A percentile compares a stretch with the other conserved stretches of the same genome.
phyloP scores from a whole-genome alignment of 495 filamentous ascomycete genomes.

The Aspergillus carlsbadensis region DNA sequence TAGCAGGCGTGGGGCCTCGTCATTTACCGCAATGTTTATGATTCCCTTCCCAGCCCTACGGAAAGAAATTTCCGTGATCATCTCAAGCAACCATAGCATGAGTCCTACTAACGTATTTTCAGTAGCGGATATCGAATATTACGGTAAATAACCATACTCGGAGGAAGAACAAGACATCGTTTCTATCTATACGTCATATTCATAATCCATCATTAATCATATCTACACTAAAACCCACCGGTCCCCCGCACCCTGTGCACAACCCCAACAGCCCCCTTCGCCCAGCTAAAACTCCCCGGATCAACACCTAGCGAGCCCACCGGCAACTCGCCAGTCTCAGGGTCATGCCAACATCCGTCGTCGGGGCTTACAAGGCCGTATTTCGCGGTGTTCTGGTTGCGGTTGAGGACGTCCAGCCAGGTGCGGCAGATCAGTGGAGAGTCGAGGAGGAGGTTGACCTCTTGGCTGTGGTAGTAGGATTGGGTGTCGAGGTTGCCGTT shows the following conservation, averaged over 20 bases:
- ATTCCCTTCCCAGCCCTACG: too few relatives aligned
- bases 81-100: too few relatives aligned
- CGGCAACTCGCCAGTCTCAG: constrained; percentile 49
- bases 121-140: too few relatives aligned
- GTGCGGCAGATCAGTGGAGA: constrained; percentile 53
- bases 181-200: too few relatives aligned
- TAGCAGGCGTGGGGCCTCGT: too few relatives aligned
- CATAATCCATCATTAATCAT: too few relatives aligned
- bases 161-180: too few relatives aligned
- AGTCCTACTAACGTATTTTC: too few relatives aligned
- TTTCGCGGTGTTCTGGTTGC: constrained; percentile 68
- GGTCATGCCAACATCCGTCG: constrained; percentile 56
- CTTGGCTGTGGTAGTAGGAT: constrained; percentile 73
- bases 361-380: constrained; percentile 57
- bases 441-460: constrained; percentile 74
- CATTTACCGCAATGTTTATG: too few relatives aligned
- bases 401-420: constrained; percentile 61
- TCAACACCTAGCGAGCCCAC: constrained; percentile 59
- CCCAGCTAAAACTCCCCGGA: constrained; percentile 59
- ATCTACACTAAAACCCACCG: constrained; percentile 39
- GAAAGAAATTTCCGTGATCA: too few relatives aligned
- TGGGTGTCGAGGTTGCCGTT: constrained; percentile 84
- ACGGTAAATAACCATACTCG: too few relatives aligned
- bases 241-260: constrained; percentile 60
- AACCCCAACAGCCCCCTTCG: constrained; percentile 60